A percentile compares a stretch with the other conserved stretches of the same genome.
These are phyloP conservation scores for Thermochaetoides dissita DNA, from an alignment of 2,329 filamentous ascomycete species.

Conservation along the genomic window DNA sequence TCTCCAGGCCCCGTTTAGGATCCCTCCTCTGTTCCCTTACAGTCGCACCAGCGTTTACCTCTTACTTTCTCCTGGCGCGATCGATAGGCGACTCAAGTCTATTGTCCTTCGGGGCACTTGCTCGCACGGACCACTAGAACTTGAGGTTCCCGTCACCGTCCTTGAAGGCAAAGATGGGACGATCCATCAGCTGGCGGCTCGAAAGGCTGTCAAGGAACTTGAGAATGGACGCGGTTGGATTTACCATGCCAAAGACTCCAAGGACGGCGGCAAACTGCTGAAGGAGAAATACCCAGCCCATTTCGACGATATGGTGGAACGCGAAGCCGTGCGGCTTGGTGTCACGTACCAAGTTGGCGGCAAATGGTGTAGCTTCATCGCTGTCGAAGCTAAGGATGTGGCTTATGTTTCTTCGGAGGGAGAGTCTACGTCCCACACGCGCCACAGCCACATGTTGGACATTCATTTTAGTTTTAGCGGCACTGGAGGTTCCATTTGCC, in stretches of 20 bases:
- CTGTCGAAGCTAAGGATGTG: constrained; percentile 33
- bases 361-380: constrained; percentile 62
- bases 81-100: constrained; percentile 33
- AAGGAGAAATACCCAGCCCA: constrained; percentile 33
- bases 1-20: constrained; percentile 48
- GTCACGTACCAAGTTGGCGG: constrained; percentile 52
- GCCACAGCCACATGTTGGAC: too few relatives aligned
- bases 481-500: too few relatives aligned
- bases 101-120: constrained; percentile 46
- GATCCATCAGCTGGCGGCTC: constrained; percentile 57
- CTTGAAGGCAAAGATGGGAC: constrained; percentile 33
- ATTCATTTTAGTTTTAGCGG: too few relatives aligned
- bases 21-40: constrained; percentile 54
- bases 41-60: constrained; percentile 52
- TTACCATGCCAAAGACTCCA: constrained; percentile 31
- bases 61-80: constrained; percentile 39
- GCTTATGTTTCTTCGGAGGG: too few relatives aligned
- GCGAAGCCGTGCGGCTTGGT: constrained; percentile 52
- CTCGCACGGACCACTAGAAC: constrained; percentile 41
- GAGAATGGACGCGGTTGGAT: constrained; percentile 59
- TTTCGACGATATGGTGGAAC: constrained; percentile 47
- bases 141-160: constrained; percentile 48
- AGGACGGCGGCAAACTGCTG: constrained; percentile 22
- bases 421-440: too few relatives aligned
- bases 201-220: constrained; percentile 53